A percentile compares a stretch with the other conserved stretches of the same genome.
Conservation (phyloP, 192 early-diverging fungal species). For the Coemansia sp. region DNA sequence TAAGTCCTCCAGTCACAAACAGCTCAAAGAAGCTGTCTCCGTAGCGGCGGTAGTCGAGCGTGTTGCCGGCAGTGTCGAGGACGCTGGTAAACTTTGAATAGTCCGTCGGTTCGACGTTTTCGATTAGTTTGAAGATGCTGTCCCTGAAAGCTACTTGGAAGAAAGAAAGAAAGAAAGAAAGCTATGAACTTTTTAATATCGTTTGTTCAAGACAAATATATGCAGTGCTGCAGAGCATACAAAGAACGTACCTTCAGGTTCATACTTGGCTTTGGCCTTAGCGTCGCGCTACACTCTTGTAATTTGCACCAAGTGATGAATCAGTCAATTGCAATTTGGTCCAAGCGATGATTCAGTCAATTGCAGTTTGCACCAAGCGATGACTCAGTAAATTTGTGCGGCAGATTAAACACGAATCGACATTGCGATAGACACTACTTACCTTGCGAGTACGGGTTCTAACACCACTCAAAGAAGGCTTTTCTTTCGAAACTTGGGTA, state of each 20-base stretch:
- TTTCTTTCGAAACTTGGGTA: slow-evolving; percentile 49
- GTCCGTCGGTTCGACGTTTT: slow-evolving; percentile 55
- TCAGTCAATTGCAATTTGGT: neutral
- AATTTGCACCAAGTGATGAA: neutral
- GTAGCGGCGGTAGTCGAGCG: slow-evolving; percentile 94
- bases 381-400: neutral
- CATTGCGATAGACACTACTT: slow-evolving; percentile 4
- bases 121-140: slow-evolving; percentile 50
- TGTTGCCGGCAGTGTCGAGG: slow-evolving; percentile 80
- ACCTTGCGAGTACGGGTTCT: slow-evolving; percentile 51
- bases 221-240: neutral
- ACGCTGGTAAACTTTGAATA: slow-evolving; percentile 71
- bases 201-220: too few relatives aligned
- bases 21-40: slow-evolving; percentile 93
- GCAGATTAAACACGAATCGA: neutral
- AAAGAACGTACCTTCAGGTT: slow-evolving; percentile 52
- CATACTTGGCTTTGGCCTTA: slow-evolving; percentile 69
- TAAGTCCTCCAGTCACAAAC: slow-evolving; percentile 86
- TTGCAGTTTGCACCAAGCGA: too few relatives aligned
- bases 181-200: too few relatives aligned
- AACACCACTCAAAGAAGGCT: slow-evolving; percentile 55
- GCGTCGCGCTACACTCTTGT: slow-evolving; percentile 51
- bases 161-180: too few relatives aligned
- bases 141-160: slow-evolving; percentile 37
- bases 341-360: neutral